Evolutionary conservation across 176 grass and related monocot species (phyloP).

Genomic region (Musa beccarii): DNA sequence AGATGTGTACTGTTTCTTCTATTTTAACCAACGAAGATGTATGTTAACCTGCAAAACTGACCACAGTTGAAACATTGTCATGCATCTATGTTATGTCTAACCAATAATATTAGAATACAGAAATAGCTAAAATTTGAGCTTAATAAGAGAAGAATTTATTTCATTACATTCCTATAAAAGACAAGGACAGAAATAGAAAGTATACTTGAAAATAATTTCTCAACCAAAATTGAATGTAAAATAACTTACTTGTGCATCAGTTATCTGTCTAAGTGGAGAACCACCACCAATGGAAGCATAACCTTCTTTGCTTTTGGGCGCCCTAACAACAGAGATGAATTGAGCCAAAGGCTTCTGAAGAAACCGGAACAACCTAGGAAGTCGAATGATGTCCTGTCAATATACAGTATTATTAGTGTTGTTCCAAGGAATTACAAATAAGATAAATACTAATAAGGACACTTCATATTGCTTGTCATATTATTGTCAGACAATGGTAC

Average conservation of each 20-base stretch:
- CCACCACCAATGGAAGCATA: slow-evolving; percentile 99
- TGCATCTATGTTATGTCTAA: background rate
- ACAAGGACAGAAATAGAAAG: background rate
- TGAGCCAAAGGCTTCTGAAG: slow-evolving; percentile 92
- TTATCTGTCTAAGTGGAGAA: slow-evolving; percentile 96
- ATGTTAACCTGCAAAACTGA: too few relatives aligned
- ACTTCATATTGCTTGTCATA: background rate
- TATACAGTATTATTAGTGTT: background rate
- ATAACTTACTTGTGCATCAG: slow-evolving; percentile 62
- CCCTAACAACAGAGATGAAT: slow-evolving; percentile 90
- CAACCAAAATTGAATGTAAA: slow-evolving; percentile 6
- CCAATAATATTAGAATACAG: background rate
- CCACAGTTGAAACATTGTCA: too few relatives aligned
- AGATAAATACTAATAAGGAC: background rate
- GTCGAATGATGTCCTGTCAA: slow-evolving; percentile 93
- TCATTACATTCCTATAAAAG: background rate
- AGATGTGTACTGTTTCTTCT: too few relatives aligned
- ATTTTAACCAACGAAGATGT: too few relatives aligned
- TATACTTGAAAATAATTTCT: background rate
- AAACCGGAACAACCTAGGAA: slow-evolving; percentile 89
- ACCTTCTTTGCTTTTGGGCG: slow-evolving; percentile 98
- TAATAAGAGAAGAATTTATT: background rate
- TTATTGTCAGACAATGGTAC: background rate
- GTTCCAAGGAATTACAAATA: background rate
- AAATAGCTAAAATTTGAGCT: background rate